Evolutionary conservation across 2,329 filamentous ascomycete genomes (phyloP).

Genomic region (Chalaropsis ovoidea): DNA sequence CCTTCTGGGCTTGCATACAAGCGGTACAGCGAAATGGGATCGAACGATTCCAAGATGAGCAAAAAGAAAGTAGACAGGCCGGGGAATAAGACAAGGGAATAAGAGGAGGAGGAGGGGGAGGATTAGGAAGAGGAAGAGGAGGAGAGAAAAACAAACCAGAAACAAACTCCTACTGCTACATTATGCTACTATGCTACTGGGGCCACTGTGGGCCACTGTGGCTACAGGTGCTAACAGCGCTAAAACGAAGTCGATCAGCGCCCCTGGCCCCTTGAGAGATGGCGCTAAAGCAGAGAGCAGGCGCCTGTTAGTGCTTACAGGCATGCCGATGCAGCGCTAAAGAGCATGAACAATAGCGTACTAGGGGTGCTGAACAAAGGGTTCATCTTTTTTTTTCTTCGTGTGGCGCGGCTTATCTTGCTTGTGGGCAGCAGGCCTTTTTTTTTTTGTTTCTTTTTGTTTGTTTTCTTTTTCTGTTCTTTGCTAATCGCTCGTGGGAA

Average conservation of each 20-base stretch:
- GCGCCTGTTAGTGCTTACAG: not conserved
- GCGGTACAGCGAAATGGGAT: constrained; percentile 15
- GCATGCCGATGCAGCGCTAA: not conserved
- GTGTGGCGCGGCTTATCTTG: too few species aligned
- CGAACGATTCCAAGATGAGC: constrained; percentile 16
- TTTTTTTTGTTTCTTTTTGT: constrained; percentile 1
- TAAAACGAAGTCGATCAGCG: not conserved
- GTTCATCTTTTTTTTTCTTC: too few species aligned
- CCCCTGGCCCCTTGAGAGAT: not conserved
- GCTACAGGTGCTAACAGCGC: not conserved
- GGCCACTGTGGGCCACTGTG: not conserved
- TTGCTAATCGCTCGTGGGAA: not conserved
- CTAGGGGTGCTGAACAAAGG: not conserved
- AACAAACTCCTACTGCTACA: not conserved
- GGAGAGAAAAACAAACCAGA: not conserved
- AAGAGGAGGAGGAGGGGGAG: not conserved
- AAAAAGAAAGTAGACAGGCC: not conserved
- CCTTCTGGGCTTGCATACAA: constrained; percentile 13
- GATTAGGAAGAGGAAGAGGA: not conserved
- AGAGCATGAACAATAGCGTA: not conserved
- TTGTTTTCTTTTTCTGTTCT: not conserved
- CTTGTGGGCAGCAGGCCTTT: not conserved
- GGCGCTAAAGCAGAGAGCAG: not conserved
- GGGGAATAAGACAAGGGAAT: constrained; percentile 2
- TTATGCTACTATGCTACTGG: too few species aligned